Percentiles rank a stretch among this genome's conserved stretches.
Conservation (phyloP, 768 basidiomycete species). For the Mycena filopes region DNA sequence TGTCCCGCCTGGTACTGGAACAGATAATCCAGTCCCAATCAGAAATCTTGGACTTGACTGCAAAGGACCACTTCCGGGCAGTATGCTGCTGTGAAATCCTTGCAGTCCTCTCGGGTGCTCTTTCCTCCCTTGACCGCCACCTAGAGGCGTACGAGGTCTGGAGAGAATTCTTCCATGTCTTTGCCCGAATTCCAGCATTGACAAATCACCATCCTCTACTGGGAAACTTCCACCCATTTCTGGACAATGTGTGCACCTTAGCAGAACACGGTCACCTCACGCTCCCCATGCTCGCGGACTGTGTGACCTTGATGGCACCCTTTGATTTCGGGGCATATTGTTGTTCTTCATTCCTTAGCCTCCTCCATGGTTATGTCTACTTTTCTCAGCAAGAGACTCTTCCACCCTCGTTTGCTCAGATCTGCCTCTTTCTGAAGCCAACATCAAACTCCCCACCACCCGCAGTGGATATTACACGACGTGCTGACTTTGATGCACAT, state of each 20-base stretch:
- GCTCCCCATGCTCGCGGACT: neutral
- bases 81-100: neutral
- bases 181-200: neutral
- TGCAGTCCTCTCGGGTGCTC: neutral
- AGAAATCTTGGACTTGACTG: neutral
- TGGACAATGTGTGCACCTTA: conserved; percentile 5
- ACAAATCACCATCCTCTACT: neutral
- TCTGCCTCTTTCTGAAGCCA: conserved; percentile 9
- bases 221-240: conserved; percentile 1
- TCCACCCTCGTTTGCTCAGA: neutral
- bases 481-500: too few relatives aligned
- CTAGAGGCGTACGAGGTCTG: conserved; percentile 8
- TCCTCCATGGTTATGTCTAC: neutral
- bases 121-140: neutral
- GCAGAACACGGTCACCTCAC: neutral
- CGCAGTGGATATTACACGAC: neutral
- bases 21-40: neutral
- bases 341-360: conserved; percentile 4
- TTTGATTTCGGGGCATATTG: too few relatives aligned
- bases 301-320: neutral
- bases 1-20: too few relatives aligned
- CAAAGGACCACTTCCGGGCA: too few relatives aligned
- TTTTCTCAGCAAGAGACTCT: neutral
- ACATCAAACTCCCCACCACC: neutral
- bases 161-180: neutral